A percentile compares a stretch with the other conserved stretches of the same genome.
These are phyloP conservation scores for Silene uniflora DNA, from an alignment of 148 eudicot species.

Conservation along the genomic window DNA sequence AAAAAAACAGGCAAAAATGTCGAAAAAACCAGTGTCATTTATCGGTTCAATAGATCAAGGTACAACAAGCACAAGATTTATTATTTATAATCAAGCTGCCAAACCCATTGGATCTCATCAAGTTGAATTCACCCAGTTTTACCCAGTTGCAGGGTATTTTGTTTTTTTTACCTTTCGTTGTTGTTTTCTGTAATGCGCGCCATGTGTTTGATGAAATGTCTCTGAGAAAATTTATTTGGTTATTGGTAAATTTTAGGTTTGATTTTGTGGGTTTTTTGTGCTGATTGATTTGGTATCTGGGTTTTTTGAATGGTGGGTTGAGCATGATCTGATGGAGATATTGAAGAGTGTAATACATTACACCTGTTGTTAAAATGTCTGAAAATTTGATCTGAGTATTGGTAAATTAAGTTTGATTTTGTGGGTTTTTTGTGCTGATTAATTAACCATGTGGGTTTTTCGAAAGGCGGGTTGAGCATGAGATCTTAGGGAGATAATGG, in stretches of 20 bases:
- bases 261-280: slow-evolving; percentile 17
- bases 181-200: not conserved
- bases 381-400: not conserved
- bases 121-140: slow-evolving; percentile 92
- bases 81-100: slow-evolving; percentile 63
- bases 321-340: slow-evolving; percentile 97
- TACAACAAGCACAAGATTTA: slow-evolving; percentile 92
- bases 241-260: slow-evolving; percentile 3
- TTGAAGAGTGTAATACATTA: slow-evolving; percentile 85
- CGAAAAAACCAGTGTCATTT: slow-evolving; percentile 34
- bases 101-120: slow-evolving; percentile 79
- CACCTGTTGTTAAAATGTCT: slow-evolving; percentile 2
- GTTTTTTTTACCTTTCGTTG: not conserved
- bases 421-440: slow-evolving; percentile 15
- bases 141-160: slow-evolving; percentile 85
- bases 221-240: slow-evolving; percentile 1
- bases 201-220: slow-evolving; percentile 15
- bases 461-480: too few species aligned
- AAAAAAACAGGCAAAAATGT: slow-evolving; percentile 31
- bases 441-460: slow-evolving; percentile 1
- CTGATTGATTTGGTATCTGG: not conserved
- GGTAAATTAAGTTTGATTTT: slow-evolving; percentile 14
- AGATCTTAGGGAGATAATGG: slow-evolving; percentile 95
- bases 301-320: slow-evolving; percentile 62
- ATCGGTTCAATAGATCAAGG: slow-evolving; percentile 96